These are phyloP conservation scores for Aspergillus nomiae DNA, from an alignment of 2,329 filamentous ascomycete species.

Conservation along the genomic window DNA sequence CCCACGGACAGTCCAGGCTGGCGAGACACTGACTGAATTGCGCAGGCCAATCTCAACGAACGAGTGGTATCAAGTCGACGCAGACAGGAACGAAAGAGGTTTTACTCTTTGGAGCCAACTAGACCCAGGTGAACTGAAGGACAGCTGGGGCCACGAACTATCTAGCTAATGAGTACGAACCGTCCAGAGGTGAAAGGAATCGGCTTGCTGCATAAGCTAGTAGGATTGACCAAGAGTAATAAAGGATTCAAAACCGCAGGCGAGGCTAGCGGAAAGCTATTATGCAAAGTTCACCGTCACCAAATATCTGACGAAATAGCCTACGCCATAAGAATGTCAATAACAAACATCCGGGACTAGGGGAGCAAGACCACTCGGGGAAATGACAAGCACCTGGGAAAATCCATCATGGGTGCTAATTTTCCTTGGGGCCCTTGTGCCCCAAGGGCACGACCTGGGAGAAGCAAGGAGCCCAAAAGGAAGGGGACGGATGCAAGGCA, in stretches of 20 bases:
- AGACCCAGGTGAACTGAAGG: slow-evolving; percentile 35
- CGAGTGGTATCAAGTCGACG: slow-evolving; percentile 13
- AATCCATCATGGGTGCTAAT: slow-evolving; percentile 23
- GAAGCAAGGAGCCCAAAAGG: slow-evolving; percentile 35
- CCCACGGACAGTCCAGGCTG: slow-evolving; percentile 11
- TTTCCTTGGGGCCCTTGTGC: slow-evolving; percentile 28
- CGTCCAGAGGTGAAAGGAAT: slow-evolving; percentile 19
- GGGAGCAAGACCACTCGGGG: slow-evolving; percentile 25
- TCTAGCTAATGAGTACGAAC: slow-evolving; percentile 40
- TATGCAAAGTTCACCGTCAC: slow-evolving; percentile 31
- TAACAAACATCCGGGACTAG: slow-evolving; percentile 32
- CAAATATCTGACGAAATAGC: slow-evolving; percentile 24
- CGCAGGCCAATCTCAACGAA: slow-evolving; percentile 18
- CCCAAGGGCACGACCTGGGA: slow-evolving; percentile 29
- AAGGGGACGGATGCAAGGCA: slow-evolving; percentile 39
- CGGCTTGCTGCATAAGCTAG: slow-evolving; percentile 36
- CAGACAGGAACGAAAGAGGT: slow-evolving; percentile 26
- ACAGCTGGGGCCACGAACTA: slow-evolving; percentile 38
- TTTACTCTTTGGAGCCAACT: slow-evolving; percentile 28
- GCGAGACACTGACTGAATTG: slow-evolving; percentile 17
- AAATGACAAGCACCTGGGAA: slow-evolving; percentile 27
- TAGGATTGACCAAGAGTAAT: slow-evolving; percentile 31
- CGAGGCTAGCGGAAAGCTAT: slow-evolving; percentile 29
- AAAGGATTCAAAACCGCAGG: slow-evolving; percentile 22
- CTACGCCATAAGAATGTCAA: slow-evolving; percentile 32